Base-by-base conservation (phyloP, 441 rosid genomes). In the Hypseocharis bilobata region DNA sequence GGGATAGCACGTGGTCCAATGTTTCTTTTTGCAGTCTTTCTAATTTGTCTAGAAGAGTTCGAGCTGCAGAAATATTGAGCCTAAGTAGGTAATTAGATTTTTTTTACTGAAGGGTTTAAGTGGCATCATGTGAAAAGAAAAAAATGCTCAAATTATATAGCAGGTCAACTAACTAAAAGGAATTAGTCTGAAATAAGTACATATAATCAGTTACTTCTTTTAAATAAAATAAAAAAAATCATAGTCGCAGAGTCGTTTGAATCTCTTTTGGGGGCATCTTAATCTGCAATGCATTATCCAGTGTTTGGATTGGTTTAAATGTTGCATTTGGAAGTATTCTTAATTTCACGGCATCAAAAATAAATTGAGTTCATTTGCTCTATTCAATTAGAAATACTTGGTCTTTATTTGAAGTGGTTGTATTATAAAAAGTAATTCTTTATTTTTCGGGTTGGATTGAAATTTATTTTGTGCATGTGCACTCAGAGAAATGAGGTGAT, bases 401-500 rank as follows among this genome's bases (percentile, higher is more conserved):
- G 30, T 19, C 25, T 20, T 25, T 40, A 42, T 8, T 45, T 52
- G 58, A 45, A 52, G 30, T n/a, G n/a, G n/a, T 14, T 51, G 40
- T 27, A 14, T 52, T 22, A 23, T 47, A 52, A 22, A 22, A 59
- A 45, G 19, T 26, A 44, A 44, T 32, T 44, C 32, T 59, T 30
- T 49, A 42, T 40, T 3, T 2, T 17, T 30, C 29, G 49, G 38
- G 19, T 64, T 17, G 49, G 36, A 30, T 32, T 58, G 40, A 64
- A 64, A 45, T 56, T 61, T 56, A 14, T 58, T 58, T 26, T 16
- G 19, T 69, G 56, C 54, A 25, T 42, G n/a, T n/a, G n/a, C n/a
- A n/a, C n/a, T n/a, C n/a, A n/a, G n/a, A n/a, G n/a, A n/a, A n/a
- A n/a, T n/a, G n/a, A n/a, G n/a, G n/a, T n/a, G n/a, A n/a, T n/a